phyloP scores from a whole-genome alignment of 768 basidiomycete genomes.

The Tubosaeta sp. region DNA sequence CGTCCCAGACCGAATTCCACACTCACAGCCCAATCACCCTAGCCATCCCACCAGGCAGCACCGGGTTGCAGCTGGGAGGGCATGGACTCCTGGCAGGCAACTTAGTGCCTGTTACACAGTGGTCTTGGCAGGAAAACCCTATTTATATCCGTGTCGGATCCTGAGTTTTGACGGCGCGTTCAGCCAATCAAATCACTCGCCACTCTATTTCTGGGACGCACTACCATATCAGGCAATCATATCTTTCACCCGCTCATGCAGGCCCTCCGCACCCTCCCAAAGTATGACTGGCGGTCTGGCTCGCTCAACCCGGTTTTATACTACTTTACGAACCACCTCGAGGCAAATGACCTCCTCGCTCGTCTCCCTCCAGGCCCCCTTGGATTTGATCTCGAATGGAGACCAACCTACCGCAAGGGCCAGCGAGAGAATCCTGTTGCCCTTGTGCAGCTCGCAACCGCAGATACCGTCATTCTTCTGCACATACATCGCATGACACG shows the following conservation, averaged over 20 bases:
- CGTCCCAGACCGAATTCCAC: too few relatives aligned
- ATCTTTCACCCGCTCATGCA: background rate
- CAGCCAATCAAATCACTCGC: conserved; percentile 22
- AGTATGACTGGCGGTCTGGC: conserved; percentile 21
- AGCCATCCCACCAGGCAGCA: background rate
- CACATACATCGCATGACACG: conserved; percentile 61
- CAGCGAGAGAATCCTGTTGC: conserved; percentile 62
- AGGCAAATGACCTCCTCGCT: conserved; percentile 21
- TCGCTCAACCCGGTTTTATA: conserved; percentile 18
- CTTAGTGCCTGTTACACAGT: conserved; percentile 27
- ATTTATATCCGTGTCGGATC: conserved; percentile 28
- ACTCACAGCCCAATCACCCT: background rate
- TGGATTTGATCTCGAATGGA: conserved; percentile 83
- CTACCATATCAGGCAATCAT: conserved; percentile 11
- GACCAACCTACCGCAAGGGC: conserved; percentile 54
- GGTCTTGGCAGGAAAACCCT: conserved; percentile 28
- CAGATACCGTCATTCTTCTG: conserved; percentile 52
- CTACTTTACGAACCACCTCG: conserved; percentile 33
- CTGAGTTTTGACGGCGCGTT: conserved; percentile 7
- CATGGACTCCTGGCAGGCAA: background rate
- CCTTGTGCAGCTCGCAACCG: conserved; percentile 66
- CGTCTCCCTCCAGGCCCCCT: conserved; percentile 27
- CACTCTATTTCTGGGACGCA: conserved; percentile 9
- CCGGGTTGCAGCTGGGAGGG: background rate
- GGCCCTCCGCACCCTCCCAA: conserved; percentile 6